Evolutionary conservation across 345 rosid species (phyloP).

Genomic region (Excoecaria agallocha): DNA sequence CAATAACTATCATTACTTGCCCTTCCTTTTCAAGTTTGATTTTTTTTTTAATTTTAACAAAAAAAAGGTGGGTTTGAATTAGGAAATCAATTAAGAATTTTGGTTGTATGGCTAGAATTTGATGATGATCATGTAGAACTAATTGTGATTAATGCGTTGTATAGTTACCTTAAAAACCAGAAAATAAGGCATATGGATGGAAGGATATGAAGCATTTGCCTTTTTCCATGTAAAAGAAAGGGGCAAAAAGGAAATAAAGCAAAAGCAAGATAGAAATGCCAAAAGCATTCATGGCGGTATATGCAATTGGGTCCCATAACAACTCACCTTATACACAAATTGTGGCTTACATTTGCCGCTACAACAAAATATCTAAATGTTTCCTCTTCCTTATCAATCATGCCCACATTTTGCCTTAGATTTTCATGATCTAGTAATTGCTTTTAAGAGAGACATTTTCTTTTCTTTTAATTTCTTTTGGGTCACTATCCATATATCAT

Average conservation of each 20-base stretch:
- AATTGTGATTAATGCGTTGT: background rate
- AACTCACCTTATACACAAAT: constrained; percentile 22
- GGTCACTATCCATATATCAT: constrained; percentile 11
- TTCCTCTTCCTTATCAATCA: constrained; percentile 30
- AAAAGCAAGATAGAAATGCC: constrained; percentile 20
- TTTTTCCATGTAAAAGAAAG: constrained; percentile 9
- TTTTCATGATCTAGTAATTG: constrained; percentile 20
- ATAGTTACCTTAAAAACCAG: too few species aligned
- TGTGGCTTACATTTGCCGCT: constrained; percentile 40
- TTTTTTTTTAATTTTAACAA: too few species aligned
- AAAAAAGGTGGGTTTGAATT: too few species aligned
- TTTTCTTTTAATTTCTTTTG: background rate
- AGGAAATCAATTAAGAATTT: too few species aligned
- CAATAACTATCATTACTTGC: too few species aligned
- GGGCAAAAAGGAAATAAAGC: constrained; percentile 22
- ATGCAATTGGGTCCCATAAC: constrained; percentile 29
- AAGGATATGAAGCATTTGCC: constrained; percentile 7
- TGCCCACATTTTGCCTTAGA: constrained; percentile 13
- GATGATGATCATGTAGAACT: background rate
- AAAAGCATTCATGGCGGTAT: constrained; percentile 21
- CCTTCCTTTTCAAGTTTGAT: too few species aligned
- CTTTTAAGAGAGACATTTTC: background rate
- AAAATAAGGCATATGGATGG: constrained; percentile 17
- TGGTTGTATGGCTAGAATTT: constrained; percentile 5
- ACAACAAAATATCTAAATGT: constrained; percentile 45